Conservation (phyloP, 495 filamentous ascomycete genomes). For the Umbilicaria muhlenbergii region DNA sequence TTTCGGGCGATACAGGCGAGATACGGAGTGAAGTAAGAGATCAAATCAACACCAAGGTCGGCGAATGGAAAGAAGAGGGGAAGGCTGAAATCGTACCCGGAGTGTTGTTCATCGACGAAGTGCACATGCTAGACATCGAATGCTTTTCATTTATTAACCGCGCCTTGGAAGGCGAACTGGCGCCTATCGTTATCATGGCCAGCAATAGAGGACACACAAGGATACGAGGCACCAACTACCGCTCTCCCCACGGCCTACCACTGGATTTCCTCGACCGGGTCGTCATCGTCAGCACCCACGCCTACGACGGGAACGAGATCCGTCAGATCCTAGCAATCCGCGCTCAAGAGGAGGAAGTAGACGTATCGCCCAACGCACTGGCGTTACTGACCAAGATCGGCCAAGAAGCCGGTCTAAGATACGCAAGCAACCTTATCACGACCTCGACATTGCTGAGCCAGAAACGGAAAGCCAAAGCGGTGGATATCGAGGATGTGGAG, state of each 20-base stretch:
- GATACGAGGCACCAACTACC: constrained; percentile 86
- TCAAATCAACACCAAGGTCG: constrained; percentile 97
- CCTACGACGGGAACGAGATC: constrained; percentile 77
- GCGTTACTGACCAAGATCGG: constrained; percentile 91
- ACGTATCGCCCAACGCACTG: constrained; percentile 73
- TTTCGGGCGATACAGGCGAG: constrained; percentile 96
- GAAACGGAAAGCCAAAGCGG: constrained; percentile 66
- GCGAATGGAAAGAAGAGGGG: constrained; percentile 97
- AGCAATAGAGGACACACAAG: constrained; percentile 87
- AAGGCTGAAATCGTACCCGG: constrained; percentile 96
- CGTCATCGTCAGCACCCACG: constrained; percentile 87
- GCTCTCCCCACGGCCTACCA: constrained; percentile 80
- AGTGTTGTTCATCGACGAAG: constrained; percentile 96
- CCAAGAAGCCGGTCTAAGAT: constrained; percentile 78
- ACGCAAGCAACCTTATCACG: constrained; percentile 90
- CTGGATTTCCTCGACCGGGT: constrained; percentile 94
- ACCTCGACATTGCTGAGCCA: constrained; percentile 67
- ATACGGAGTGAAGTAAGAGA: constrained; percentile 93
- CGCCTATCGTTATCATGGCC: constrained; percentile 99
- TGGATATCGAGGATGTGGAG: constrained; percentile 78
- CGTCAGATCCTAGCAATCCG: constrained; percentile 79
- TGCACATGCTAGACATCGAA: constrained; percentile 99
- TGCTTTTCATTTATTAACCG: constrained; percentile 98
- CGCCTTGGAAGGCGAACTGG: constrained; percentile 81
- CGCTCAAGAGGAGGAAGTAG: constrained; percentile 90